Conservation (phyloP, 2,329 filamentous ascomycete genomes). For the Microascus cirrosus region DNA sequence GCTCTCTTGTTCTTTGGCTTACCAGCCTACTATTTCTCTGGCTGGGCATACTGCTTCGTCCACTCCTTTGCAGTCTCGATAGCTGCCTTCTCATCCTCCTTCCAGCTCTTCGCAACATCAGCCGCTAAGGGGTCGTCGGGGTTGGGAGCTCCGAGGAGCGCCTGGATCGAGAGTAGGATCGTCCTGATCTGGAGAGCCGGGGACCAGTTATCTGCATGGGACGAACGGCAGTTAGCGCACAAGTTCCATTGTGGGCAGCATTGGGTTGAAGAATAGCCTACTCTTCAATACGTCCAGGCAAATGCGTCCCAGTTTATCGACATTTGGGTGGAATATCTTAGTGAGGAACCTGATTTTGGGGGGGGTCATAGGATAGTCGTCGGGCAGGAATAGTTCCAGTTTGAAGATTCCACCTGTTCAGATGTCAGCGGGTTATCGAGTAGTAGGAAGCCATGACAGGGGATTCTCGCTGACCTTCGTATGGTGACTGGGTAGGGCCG, state of each 20-base stretch:
- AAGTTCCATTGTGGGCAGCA: not conserved
- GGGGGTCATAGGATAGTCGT: slow-evolving; percentile 98
- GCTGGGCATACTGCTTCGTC: slow-evolving; percentile 67
- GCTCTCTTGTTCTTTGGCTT: not conserved
- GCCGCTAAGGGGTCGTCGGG: slow-evolving; percentile 97
- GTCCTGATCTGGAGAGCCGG: slow-evolving; percentile 95
- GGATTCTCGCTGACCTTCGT: slow-evolving; percentile 59
- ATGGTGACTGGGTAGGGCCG: slow-evolving; percentile 83
- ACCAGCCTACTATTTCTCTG: slow-evolving; percentile 5
- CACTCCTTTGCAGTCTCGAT: slow-evolving; percentile 89
- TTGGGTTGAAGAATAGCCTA: slow-evolving; percentile 22
- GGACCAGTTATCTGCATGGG: slow-evolving; percentile 83
- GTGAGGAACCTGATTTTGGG: slow-evolving; percentile 98
- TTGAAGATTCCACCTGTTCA: slow-evolving; percentile 70
- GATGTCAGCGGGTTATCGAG: not conserved
- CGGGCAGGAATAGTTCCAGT: slow-evolving; percentile 91
- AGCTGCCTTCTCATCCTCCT: slow-evolving; percentile 85
- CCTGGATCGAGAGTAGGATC: slow-evolving; percentile 97
- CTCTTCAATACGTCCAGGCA: slow-evolving; percentile 96
- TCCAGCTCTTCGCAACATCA: slow-evolving; percentile 96
- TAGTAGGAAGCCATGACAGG: not conserved
- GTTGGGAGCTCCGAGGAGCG: slow-evolving; percentile 88
- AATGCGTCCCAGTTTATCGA: slow-evolving; percentile 93
- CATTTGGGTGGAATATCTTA: slow-evolving; percentile 98
- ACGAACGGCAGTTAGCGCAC: slow-evolving; percentile 6